Base-by-base conservation (phyloP, 805 yeast genomes). In the Ogataea trehaloabstinens region DNA sequence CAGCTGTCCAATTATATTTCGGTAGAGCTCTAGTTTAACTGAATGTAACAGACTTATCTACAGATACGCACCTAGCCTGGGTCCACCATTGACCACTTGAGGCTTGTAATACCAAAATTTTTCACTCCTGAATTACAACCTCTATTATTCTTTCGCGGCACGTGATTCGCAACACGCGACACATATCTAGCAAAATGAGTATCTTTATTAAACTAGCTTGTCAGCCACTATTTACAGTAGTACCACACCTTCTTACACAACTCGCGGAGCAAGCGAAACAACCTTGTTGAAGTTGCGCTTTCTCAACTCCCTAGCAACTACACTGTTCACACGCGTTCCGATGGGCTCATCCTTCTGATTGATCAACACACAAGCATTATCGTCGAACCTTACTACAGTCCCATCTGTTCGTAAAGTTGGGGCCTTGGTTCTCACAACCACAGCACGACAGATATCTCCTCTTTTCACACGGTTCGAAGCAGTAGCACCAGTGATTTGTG, bases 391-490 rank as follows among this genome's bases (percentile, higher is more conserved):
- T 20, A 93, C 74, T 17, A 79, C 79, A 2, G 95, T 74, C 3
- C 99, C 99, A 60, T 93, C 98, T 3, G 82, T 74, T 59, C 99
- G 78, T 54, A 74, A 73, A 46, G 76, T 76, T 38, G 79, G 78
- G 32, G 64, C 63, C 66, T 82, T 89, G 1, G 97, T 88, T 64
- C 99, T 82, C 15, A 90, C 97, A 30, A 93, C 85, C 21, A 93
- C 91, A 4, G 97, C 99, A 56, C 95, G 91, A 42, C 93, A 84
- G 38, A 93, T 87, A 59, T 93, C 99, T 52, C 97, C 95, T 67
- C 93, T 83, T 63, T 90, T 87, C 29, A 91, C 96, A 62, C 91
- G 70, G 62, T 85, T 85, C 28, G 81, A 73, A 24, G 83, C 82
- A 2, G 82, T 68, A 31, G 85, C 81, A 49, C 93, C 95, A 1